Percentiles rank a stretch among this genome's conserved stretches.
phyloP scores from a whole-genome alignment of 202 grass and related monocot species.

The Cymbopogon flexuosus region DNA sequence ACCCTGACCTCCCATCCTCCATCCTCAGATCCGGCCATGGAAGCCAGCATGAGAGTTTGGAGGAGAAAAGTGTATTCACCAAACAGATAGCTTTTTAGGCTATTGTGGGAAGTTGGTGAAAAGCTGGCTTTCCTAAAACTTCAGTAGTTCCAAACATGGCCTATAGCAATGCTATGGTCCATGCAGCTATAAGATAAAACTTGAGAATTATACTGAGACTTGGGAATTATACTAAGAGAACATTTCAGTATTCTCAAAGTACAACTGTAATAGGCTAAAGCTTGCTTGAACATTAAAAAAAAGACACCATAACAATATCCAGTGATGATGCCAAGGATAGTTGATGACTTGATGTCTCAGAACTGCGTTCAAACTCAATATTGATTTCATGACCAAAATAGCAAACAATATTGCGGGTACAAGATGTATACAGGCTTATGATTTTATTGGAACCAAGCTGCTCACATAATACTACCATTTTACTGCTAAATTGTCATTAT shows the following conservation, averaged over 20 bases:
- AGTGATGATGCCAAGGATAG: not conserved
- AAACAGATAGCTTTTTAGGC: not conserved
- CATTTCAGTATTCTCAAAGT: constrained; percentile 19
- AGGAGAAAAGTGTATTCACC: too few species aligned
- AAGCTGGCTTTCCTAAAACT: not conserved
- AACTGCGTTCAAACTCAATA: constrained; percentile 25
- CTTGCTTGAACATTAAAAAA: not conserved
- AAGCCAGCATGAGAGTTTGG: too few species aligned
- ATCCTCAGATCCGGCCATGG: too few species aligned
- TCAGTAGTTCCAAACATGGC: not conserved
- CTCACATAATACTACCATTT: constrained; percentile 24
- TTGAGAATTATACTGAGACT: not conserved
- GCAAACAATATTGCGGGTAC: constrained; percentile 10
- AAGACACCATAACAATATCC: constrained; percentile 21
- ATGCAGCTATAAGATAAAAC: not conserved
- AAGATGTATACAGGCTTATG: not conserved
- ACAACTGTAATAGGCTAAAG: not conserved
- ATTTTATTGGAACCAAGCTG: constrained; percentile 8
- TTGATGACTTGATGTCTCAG: constrained; percentile 10
- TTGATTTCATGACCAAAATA: constrained; percentile 8
- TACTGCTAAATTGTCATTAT: not conserved
- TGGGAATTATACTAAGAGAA: not conserved
- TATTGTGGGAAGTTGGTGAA: not conserved
- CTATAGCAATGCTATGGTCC: not conserved
- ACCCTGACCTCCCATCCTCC: too few species aligned